Base-by-base conservation (phyloP, 2,329 filamentous ascomycete species). In the Diaporthe helianthi region DNA sequence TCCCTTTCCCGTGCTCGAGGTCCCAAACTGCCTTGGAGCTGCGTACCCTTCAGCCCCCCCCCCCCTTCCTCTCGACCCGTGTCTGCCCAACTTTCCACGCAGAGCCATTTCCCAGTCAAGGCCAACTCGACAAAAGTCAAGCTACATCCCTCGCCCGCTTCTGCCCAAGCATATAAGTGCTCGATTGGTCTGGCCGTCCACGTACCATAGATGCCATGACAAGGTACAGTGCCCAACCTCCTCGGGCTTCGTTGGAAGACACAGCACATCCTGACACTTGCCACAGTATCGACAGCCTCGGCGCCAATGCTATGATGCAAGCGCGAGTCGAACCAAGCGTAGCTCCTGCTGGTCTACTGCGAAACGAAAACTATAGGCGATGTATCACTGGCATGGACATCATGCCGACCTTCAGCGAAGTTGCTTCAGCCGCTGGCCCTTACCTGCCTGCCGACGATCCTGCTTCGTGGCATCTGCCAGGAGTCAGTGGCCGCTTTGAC, bases 401-500 rank as follows among this genome's bases (percentile, higher is more conserved):
- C 64, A 72, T 85, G 67, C 83, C 84, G 0, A 85, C 83, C 0
- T 70, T 71, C 2, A 73, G 76, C 13, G 84, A 85, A 64, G 81
- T 85, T 51, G 41, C 73, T 19, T 76, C 75, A 53, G 29, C 72
- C 1, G 73, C 76, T 10, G 41, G 70, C 3, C 81, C 84, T 64
- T 84, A 82, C 68, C 75, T 84, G 7, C 79, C 78, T 0, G 76
- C 74, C 3, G 81, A 75, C 3, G 79, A 85, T 72, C 73, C 80
- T 2, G 73, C 76, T 0, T 76, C 76, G 9, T 80, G 79, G 68
- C 81, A 86, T 72, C 74, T 81, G 17, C 72, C 75, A 2, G 83
- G 84, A 1, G 79, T 84, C 13, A 76, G 75, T 5, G 84, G 86
- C 2, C 80, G 85, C 0, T 74, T 89, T 0, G 86, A 89, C 74